These are phyloP conservation scores for Wickerhamomyces pijperi DNA, from an alignment of 805 yeast genomes.

Conservation along the genomic window DNA sequence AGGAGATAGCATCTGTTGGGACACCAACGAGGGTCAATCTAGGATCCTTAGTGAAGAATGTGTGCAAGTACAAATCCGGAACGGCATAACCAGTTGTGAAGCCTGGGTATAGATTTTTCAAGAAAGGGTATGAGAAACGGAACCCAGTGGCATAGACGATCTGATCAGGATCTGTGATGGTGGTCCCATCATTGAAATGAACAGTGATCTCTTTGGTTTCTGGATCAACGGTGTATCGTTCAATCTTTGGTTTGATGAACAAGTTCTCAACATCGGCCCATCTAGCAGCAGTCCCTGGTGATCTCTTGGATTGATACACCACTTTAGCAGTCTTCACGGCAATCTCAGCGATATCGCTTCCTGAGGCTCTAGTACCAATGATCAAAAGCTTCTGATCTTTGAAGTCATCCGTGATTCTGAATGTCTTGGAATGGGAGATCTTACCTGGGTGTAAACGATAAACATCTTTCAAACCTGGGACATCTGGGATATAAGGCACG, in stretches of 20 bases:
- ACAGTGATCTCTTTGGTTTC: constrained; percentile 18
- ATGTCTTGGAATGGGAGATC: constrained; percentile 22
- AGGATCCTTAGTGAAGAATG: constrained; percentile 24
- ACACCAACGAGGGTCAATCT: constrained; percentile 25
- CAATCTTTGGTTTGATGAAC: constrained; percentile 26
- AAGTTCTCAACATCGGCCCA: constrained; percentile 18
- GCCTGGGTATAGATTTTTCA: constrained; percentile 19
- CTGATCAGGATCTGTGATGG: constrained; percentile 32
- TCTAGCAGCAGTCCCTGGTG: constrained; percentile 24
- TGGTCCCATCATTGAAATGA: constrained; percentile 33
- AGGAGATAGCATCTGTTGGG: constrained; percentile 27
- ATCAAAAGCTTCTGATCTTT: constrained; percentile 31
- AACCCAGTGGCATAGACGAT: constrained; percentile 69
- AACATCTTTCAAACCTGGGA: constrained; percentile 31
- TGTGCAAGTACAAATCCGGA: constrained; percentile 23
- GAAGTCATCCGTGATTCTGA: constrained; percentile 14
- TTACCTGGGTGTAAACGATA: constrained; percentile 7
- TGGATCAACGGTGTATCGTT: constrained; percentile 20
- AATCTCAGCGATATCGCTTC: constrained; percentile 39
- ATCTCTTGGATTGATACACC: constrained; percentile 25
- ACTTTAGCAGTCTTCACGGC: constrained; percentile 5
- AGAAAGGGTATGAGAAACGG: constrained; percentile 45
- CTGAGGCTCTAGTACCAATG: constrained; percentile 61
- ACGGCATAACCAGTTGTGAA: constrained; percentile 19
- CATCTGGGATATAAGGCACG: constrained; percentile 40